phyloP scores from a whole-genome alignment of 441 rosid genomes.

The Eugenia klotzschiana region DNA sequence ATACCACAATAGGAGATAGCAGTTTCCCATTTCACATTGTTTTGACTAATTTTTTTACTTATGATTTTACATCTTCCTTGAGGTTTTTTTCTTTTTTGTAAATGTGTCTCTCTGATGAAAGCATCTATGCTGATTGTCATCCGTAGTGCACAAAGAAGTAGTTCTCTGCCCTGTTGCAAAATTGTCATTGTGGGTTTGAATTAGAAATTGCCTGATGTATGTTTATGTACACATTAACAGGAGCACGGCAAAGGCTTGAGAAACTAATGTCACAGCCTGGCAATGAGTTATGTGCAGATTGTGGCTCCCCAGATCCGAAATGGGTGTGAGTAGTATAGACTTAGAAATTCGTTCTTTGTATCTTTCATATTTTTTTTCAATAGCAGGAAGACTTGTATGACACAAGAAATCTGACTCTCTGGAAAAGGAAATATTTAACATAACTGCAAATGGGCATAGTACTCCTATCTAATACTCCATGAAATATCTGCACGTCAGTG shows the following conservation, averaged over 20 bases:
- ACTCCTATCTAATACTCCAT: neutral
- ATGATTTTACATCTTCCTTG: neutral
- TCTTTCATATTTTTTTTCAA: neutral
- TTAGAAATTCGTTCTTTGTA: neutral
- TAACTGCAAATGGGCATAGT: neutral
- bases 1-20: neutral
- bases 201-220: neutral
- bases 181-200: neutral
- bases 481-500: neutral
- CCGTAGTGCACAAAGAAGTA: neutral
- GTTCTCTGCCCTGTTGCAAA: neutral
- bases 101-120: neutral
- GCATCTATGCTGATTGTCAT: neutral
- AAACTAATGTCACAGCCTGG: slow-evolving; percentile 35
- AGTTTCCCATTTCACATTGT: neutral
- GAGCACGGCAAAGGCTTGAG: slow-evolving; percentile 50
- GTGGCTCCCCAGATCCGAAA: slow-evolving; percentile 92
- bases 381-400: neutral
- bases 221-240: slow-evolving; percentile 16
- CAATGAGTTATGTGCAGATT: slow-evolving; percentile 77
- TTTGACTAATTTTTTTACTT: neutral
- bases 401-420: neutral
- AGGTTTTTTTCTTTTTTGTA: neutral
- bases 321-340: slow-evolving; percentile 71
- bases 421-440: neutral